These are phyloP conservation scores for Cucurbita ficifolia DNA, from an alignment of 306 rosid genomes.

Conservation along the genomic window DNA sequence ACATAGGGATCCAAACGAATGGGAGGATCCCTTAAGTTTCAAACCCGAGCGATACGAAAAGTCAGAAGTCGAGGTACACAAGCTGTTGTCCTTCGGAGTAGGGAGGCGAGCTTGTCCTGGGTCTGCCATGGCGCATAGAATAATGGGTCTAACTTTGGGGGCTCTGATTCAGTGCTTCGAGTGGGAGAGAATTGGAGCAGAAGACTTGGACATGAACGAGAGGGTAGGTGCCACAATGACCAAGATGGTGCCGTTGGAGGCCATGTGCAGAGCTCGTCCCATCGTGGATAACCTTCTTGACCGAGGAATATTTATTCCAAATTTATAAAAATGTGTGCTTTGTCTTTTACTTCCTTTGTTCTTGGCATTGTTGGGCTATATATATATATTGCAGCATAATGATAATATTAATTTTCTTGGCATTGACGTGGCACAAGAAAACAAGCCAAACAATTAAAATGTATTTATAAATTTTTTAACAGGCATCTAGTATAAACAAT, in stretches of 20 bases:
- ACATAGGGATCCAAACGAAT: conserved; percentile 30
- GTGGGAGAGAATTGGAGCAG: conserved; percentile 26
- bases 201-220: conserved; percentile 30
- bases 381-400: too few species aligned
- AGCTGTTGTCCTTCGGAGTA: conserved; percentile 30
- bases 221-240: conserved; percentile 20
- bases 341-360: too few species aligned
- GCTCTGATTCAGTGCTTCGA: conserved; percentile 40
- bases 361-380: too few species aligned
- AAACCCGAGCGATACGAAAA: conserved; percentile 32
- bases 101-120: conserved; percentile 50
- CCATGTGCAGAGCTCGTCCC: conserved; percentile 29
- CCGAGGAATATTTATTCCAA: too few species aligned
- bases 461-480: too few species aligned
- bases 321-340: too few species aligned
- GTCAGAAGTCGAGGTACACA: neutral
- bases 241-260: conserved; percentile 32
- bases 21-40: conserved; percentile 30
- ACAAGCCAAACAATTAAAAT: too few species aligned
- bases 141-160: conserved; percentile 24
- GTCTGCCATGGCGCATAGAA: conserved; percentile 21
- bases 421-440: too few species aligned
- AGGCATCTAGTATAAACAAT: too few species aligned
- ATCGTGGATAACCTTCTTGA: neutral
- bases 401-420: too few species aligned